Percentiles rank a stretch among this genome's conserved stretches.
Conservation (phyloP, 1,284 basidiomycete genomes). For the Cerrena zonata region DNA sequence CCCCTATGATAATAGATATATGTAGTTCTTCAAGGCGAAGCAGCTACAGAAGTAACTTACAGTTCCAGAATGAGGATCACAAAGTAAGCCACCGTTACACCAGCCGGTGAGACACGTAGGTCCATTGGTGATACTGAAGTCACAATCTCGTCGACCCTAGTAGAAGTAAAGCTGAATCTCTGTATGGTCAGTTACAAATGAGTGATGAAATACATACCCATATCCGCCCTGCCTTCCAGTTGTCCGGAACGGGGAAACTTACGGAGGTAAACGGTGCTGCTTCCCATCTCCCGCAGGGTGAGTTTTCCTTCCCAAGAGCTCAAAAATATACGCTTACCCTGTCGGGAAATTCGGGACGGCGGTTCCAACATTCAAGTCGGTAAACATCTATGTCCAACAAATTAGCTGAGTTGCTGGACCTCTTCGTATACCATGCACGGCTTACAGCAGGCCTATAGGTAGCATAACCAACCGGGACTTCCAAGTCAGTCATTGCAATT, state of each 20-base stretch:
- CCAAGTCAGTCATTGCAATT: too few relatives aligned
- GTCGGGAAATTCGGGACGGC: conserved; percentile 23
- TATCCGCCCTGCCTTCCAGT: conserved; percentile 36
- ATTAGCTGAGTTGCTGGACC: too few relatives aligned
- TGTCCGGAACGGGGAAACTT: conserved; percentile 31
- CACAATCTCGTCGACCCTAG: conserved; percentile 33
- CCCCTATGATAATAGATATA: conserved; percentile 20
- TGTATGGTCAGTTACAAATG: not conserved
- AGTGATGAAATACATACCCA: conserved; percentile 22
- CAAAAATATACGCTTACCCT: conserved; percentile 14
- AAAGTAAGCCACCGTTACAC: conserved; percentile 44
- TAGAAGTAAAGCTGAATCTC: not conserved
- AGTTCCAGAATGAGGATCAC: conserved; percentile 32
- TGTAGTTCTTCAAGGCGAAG: not conserved
- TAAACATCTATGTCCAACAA: conserved; percentile 24
- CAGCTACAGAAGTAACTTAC: conserved; percentile 15
- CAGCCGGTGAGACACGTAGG: conserved; percentile 39
- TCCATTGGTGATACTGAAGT: conserved; percentile 36
- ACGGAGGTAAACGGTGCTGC: conserved; percentile 26
- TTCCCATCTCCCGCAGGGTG: conserved; percentile 25
- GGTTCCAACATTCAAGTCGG: conserved; percentile 19
- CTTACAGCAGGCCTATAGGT: conserved; percentile 25
- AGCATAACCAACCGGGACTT: too few relatives aligned
- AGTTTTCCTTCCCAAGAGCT: not conserved
- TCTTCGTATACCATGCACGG: too few relatives aligned